Evolutionary conservation across 352 stramenopile genomes (phyloP).

Genomic region (Globisporangium cystogenes): DNA sequence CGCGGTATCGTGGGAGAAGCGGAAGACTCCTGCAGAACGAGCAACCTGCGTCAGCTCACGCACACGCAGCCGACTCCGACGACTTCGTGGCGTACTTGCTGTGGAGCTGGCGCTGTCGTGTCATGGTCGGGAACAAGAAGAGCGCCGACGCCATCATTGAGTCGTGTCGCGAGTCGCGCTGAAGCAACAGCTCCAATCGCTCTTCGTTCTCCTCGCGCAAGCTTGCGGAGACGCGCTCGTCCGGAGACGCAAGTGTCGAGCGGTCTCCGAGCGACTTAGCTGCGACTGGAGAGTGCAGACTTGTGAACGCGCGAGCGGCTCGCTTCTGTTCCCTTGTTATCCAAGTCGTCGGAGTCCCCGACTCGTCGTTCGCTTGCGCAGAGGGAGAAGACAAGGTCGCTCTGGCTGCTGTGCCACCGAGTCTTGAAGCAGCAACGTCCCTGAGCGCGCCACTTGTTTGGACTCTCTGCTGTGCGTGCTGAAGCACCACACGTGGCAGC

Average conservation of each 20-base stretch:
- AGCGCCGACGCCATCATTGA: conserved; percentile 7
- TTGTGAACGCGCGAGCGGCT: conserved; percentile 24
- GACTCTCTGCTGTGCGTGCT: background rate
- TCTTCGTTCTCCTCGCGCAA: background rate
- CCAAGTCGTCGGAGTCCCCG: conserved; percentile 6
- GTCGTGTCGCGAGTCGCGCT: background rate
- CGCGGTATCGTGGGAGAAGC: conserved; percentile 22
- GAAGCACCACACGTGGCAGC: background rate
- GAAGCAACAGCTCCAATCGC: background rate
- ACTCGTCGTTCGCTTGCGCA: background rate
- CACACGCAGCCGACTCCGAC: background rate
- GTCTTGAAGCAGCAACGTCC: conserved; percentile 1
- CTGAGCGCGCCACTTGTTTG: conserved; percentile 9
- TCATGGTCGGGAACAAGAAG: conserved; percentile 39
- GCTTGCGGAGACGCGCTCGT: background rate
- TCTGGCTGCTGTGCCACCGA: background rate
- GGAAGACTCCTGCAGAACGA: conserved; percentile 19
- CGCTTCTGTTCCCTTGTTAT: conserved; percentile 28
- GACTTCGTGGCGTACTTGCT: conserved; percentile 23
- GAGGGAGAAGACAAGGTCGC: background rate
- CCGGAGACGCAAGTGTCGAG: background rate
- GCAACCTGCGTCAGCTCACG: background rate
- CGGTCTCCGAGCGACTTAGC: conserved; percentile 19
- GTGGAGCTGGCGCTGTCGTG: conserved; percentile 31
- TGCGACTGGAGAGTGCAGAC: conserved; percentile 23